These are phyloP conservation scores for Phytophthora citrophthora DNA, from an alignment of 352 stramenopile species.

Conservation along the genomic window DNA sequence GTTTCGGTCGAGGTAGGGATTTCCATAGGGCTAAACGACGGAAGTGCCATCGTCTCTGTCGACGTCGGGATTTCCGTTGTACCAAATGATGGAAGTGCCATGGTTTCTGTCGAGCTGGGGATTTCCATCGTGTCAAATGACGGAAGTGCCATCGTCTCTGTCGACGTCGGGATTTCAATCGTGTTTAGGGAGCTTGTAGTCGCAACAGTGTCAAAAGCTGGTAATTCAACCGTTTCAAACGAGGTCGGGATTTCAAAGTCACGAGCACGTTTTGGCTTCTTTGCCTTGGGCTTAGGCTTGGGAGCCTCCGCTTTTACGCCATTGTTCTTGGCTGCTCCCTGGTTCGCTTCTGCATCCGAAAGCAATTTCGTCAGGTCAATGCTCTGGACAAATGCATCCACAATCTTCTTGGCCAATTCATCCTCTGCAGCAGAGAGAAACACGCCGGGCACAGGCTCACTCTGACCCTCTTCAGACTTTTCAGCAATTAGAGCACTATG, in stretches of 20 bases:
- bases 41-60: conserved; percentile 17
- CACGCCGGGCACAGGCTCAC: conserved; percentile 20
- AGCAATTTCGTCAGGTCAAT: conserved; percentile 52
- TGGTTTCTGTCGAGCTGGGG: conserved; percentile 10
- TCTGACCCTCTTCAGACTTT: conserved; percentile 15
- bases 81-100: conserved; percentile 11
- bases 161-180: conserved; percentile 15
- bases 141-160: conserved; percentile 16
- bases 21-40: conserved; percentile 1
- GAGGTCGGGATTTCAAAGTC: conserved; percentile 40
- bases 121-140: conserved; percentile 8
- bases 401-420: conserved; percentile 37
- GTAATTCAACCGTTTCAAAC: conserved; percentile 28
- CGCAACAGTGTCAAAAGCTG: conserved; percentile 14
- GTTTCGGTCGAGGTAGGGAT: conserved; percentile 18
- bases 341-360: conserved; percentile 28
- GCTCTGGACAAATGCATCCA: conserved; percentile 46
- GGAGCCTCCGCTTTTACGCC: neutral
- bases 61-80: conserved; percentile 13
- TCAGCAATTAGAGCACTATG: conserved; percentile 29
- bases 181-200: conserved; percentile 9
- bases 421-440: conserved; percentile 40
- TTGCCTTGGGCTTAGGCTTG: conserved; percentile 20
- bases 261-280: conserved; percentile 32
- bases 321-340: conserved; percentile 21